These are phyloP conservation scores for Ceratobasidium papillatum DNA, from an alignment of 1,284 basidiomycete species.

Conservation along the genomic window DNA sequence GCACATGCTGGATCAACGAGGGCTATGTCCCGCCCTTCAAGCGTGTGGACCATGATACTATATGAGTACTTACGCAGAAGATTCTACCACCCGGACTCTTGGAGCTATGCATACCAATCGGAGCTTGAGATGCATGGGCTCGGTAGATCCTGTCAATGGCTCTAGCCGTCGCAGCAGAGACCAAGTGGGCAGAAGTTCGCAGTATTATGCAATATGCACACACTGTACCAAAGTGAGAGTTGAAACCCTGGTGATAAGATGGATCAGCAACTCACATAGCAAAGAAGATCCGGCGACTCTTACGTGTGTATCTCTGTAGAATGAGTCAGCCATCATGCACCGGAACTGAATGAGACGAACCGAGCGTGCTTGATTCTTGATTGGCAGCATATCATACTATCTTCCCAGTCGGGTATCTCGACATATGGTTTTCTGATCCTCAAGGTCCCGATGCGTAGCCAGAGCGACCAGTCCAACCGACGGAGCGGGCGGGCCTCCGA, in stretches of 20 bases:
- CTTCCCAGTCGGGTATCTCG: not conserved
- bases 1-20: not conserved
- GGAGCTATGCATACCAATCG: not conserved
- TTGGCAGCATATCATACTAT: conserved; percentile 18
- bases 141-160: conserved; percentile 30
- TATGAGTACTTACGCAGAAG: not conserved
- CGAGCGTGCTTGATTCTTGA: conserved; percentile 6
- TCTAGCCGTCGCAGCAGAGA: not conserved
- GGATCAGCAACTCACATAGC: not conserved
- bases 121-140: not conserved
- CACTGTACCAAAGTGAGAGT: not conserved
- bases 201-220: conserved; percentile 6
- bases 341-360: not conserved
- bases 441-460: conserved; percentile 2
- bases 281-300: conserved; percentile 20
- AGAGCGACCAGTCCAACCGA: conserved; percentile 1
- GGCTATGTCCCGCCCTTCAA: not conserved
- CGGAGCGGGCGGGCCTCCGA: not conserved
- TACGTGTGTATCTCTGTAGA: not conserved
- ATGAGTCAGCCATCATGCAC: conserved; percentile 18
- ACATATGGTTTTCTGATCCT: conserved; percentile 22
- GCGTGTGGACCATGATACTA: not conserved
- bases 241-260: not conserved
- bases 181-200: not conserved
- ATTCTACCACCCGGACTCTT: not conserved